Evolutionary conservation across 148 eudicot genomes (phyloP).

Genomic region (Cornus suecica): DNA sequence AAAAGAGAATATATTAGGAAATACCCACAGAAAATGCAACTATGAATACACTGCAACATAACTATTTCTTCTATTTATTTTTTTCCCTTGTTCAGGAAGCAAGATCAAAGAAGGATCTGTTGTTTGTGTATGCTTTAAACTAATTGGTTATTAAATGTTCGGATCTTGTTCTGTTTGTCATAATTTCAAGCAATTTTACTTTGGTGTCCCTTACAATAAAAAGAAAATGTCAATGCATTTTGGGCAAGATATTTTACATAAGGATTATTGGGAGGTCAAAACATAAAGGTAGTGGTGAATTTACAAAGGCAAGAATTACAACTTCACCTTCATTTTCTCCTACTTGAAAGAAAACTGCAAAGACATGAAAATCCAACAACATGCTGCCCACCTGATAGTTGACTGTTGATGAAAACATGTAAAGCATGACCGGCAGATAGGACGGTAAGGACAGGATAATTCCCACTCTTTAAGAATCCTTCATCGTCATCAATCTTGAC

Average conservation of each 20-base stretch:
- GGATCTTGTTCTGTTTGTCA: background rate
- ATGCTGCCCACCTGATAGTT: background rate
- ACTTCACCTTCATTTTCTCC: background rate
- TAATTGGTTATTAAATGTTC: background rate
- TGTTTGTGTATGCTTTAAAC: background rate
- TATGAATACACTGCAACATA: background rate
- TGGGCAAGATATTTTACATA: background rate
- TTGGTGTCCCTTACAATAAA: background rate
- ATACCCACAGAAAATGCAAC: background rate
- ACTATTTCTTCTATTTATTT: too few relatives aligned
- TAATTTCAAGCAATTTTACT: background rate
- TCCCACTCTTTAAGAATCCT: slow-evolving; percentile 50
- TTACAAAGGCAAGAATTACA: background rate
- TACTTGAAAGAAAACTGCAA: background rate
- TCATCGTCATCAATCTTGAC: slow-evolving; percentile 53
- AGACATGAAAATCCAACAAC: background rate
- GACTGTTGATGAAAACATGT: slow-evolving; percentile 71
- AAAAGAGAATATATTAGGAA: background rate
- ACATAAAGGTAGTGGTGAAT: background rate
- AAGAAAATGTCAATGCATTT: background rate
- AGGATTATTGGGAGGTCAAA: background rate
- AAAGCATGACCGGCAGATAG: slow-evolving; percentile 84
- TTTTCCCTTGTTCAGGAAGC: background rate
- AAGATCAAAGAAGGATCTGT: background rate
- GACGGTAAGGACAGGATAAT: slow-evolving; percentile 63